Evolutionary conservation across 2,329 filamentous ascomycete genomes (phyloP).

Genomic region (Trichoderma sp.): DNA sequence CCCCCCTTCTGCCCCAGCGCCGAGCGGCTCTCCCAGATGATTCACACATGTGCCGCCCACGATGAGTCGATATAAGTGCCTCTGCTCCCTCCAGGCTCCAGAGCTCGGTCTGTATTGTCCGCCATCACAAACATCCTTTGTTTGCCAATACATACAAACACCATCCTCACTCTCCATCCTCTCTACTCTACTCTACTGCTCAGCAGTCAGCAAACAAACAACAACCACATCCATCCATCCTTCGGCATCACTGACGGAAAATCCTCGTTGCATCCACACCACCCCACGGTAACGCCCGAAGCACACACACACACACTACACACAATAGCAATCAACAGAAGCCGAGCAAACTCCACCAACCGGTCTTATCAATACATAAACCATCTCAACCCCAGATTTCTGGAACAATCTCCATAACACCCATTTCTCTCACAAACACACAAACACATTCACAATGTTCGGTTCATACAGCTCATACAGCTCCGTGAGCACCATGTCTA

Average conservation of each 20-base stretch:
- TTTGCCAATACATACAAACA: not conserved
- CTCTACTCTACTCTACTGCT: not conserved
- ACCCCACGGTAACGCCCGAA: slow-evolving; percentile 5
- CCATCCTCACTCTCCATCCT: not conserved
- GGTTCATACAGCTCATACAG: slow-evolving; percentile 51
- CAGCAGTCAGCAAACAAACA: not conserved
- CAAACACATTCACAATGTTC: slow-evolving; percentile 40
- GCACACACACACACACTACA: not conserved
- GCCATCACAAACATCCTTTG: slow-evolving; percentile 9
- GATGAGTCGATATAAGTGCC: slow-evolving; percentile 24
- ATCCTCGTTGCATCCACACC: not conserved
- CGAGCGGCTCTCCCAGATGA: slow-evolving; percentile 13
- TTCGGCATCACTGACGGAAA: not conserved
- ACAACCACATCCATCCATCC: slow-evolving; percentile 1
- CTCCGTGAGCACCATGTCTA: slow-evolving; percentile 43
- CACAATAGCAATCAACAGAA: not conserved
- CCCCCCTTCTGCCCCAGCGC: slow-evolving; percentile 17
- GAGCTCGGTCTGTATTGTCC: slow-evolving; percentile 7
- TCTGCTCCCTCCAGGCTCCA: slow-evolving; percentile 18
- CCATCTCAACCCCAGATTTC: slow-evolving; percentile 14
- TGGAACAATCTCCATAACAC: not conserved
- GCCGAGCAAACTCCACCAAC: slow-evolving; percentile 6
- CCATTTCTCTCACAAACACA: not conserved
- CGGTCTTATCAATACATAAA: not conserved
- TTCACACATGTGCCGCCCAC: slow-evolving; percentile 26